A percentile compares a stretch with the other conserved stretches of the same genome.
phyloP scores from a whole-genome alignment of 2,329 filamentous ascomycete species.

The Aspergillus hiratsukae region DNA sequence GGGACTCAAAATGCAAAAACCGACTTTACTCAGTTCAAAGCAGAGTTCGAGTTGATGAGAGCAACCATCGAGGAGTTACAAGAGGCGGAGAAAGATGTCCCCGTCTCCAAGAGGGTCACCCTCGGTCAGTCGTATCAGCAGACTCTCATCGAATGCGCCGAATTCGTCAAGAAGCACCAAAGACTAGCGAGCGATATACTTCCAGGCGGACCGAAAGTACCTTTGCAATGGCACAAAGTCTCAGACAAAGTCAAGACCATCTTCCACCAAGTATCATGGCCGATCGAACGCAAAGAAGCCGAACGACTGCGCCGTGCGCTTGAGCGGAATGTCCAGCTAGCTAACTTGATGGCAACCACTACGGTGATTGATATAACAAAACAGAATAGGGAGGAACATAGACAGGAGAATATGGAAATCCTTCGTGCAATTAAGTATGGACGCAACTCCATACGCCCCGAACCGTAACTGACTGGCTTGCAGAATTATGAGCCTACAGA shows the following conservation, averaged over 20 bases:
- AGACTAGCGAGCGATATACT: background rate
- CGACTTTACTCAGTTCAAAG: conserved; percentile 8
- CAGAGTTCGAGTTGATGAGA: conserved; percentile 1
- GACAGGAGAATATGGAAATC: conserved; percentile 8
- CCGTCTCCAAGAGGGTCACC: conserved; percentile 1
- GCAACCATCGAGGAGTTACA: background rate
- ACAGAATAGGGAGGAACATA: conserved; percentile 3
- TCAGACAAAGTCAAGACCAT: background rate
- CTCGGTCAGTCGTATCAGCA: conserved; percentile 5
- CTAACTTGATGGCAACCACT: conserved; percentile 6
- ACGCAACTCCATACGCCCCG: background rate
- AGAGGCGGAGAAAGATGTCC: background rate
- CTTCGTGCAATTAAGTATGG: conserved; percentile 8
- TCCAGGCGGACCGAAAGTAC: background rate
- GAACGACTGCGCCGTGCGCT: conserved; percentile 5
- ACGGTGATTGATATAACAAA: conserved; percentile 4
- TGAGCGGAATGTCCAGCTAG: conserved; percentile 11
- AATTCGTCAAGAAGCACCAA: conserved; percentile 6
- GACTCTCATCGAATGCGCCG: conserved; percentile 2
- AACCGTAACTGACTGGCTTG: background rate
- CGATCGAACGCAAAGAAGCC: conserved; percentile 9
- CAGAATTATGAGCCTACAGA: conserved; percentile 7
- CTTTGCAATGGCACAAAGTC: background rate
- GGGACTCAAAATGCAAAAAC: conserved; percentile 2
- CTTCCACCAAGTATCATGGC: conserved; percentile 9